A percentile compares a stretch with the other conserved stretches of the same genome.
phyloP scores from a whole-genome alignment of 345 rosid genomes.

The Cardamine chenopodiifolia region DNA sequence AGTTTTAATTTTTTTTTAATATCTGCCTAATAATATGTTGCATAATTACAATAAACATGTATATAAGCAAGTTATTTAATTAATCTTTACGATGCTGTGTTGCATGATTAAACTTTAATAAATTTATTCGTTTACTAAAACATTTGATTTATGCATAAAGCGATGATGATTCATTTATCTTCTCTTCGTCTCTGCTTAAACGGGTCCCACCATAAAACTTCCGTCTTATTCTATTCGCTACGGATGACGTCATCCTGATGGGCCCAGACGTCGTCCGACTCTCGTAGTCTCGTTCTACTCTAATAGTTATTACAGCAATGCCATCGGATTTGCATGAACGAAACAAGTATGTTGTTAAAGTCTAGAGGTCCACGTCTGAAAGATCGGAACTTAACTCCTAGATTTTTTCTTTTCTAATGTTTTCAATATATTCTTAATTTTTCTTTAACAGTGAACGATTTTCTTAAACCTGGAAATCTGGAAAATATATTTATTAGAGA shows the following conservation, averaged over 20 bases:
- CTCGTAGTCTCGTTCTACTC: neutral
- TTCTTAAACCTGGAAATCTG: neutral
- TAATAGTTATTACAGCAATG: neutral
- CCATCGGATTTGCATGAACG: slow-evolving; percentile 31
- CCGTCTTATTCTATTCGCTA: slow-evolving; percentile 9
- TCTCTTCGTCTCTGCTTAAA: neutral
- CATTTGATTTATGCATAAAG: neutral
- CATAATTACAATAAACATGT: neutral
- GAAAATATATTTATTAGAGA: neutral
- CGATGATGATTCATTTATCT: neutral
- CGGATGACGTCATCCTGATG: neutral
- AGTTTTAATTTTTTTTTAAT: neutral
- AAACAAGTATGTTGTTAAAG: slow-evolving; percentile 8
- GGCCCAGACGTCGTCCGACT: neutral
- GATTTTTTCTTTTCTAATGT: neutral
- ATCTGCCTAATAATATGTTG: neutral
- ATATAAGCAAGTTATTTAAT: neutral
- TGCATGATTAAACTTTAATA: neutral
- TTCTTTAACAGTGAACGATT: neutral
- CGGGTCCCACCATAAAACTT: neutral
- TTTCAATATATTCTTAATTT: neutral
- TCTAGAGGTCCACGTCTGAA: slow-evolving; percentile 24
- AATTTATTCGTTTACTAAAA: neutral
- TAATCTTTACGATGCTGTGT: neutral
- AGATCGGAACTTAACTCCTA: slow-evolving; percentile 33